Evolutionary conservation across 129 eudicot genomes (phyloP).

Genomic region (Logfia minima): DNA sequence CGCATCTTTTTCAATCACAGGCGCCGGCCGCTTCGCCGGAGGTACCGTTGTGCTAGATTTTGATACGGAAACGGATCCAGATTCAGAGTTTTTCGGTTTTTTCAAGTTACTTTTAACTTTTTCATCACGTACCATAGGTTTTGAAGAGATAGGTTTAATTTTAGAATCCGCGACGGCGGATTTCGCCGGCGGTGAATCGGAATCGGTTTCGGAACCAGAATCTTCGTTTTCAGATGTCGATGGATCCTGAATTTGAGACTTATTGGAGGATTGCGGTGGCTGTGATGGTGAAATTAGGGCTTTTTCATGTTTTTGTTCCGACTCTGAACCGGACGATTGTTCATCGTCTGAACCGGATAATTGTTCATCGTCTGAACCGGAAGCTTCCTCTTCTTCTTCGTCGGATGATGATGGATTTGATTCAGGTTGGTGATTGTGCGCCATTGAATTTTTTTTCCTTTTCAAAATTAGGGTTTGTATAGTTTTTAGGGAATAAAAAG

Average conservation of each 20-base stretch:
- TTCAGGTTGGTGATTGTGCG: conserved; percentile 24
- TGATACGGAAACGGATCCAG: conserved; percentile 8
- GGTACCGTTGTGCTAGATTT: background rate
- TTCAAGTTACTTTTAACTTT: background rate
- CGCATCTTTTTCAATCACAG: conserved; percentile 15
- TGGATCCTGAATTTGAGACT: conserved; percentile 9
- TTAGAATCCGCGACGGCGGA: background rate
- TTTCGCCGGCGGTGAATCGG: conserved; percentile 24
- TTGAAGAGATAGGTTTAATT: conserved; percentile 25
- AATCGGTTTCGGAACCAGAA: conserved; percentile 34
- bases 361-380: conserved; percentile 32
- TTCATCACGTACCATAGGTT: conserved; percentile 28
- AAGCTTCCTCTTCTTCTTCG: conserved; percentile 24
- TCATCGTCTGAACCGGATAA: conserved; percentile 31
- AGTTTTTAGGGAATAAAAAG: conserved; percentile 21
- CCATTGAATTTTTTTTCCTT: conserved; percentile 20
- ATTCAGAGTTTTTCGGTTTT: background rate
- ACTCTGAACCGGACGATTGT: conserved; percentile 27
- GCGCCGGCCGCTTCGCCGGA: conserved; percentile 20
- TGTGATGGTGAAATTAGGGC: background rate
- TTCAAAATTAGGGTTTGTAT: conserved; percentile 36
- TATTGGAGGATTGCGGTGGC: conserved; percentile 18
- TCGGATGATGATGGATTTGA: conserved; percentile 27
- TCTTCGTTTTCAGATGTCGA: conserved; percentile 30
- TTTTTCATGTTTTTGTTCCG: conserved; percentile 8